Base-by-base conservation (phyloP, 805 yeast genomes). In the Grigorovia transvaalensis region DNA sequence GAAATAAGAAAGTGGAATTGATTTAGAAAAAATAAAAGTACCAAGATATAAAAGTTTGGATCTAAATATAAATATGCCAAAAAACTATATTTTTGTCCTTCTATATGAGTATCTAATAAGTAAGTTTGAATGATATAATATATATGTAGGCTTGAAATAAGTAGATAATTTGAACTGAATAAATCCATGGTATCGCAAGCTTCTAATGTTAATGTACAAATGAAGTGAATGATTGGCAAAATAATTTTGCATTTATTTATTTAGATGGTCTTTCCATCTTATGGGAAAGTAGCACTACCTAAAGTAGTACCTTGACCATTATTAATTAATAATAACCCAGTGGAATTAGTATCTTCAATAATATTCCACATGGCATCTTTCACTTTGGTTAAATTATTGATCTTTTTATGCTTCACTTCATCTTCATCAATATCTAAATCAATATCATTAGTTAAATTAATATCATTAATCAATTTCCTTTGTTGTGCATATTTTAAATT, bases 221-320 rank as follows among this genome's bases (percentile, higher is more conserved):
- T 23, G 27, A 23, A 23, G 27, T 23, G 27, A 6, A 6, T 23
- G 27, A 4, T 23, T 23, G 6, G 27, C 27, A 23, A 23, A 23
- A 23, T 23, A 23, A 23, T 23, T 23, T 23, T 23, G 3, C 6
- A 4, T 23, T 3, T 23, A 6, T 23, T 23, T 23, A 23, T 23
- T 6, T 23, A 4, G 27, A 18, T 46, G 42, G 44, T 18, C 7
- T 19, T 40, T n/a, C 47, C 2, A 18, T 45, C 15, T 54, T 55
- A 70, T 53, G 69, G 76, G 71, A 74, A 81, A 66, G 56, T 75
- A 67, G 88, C 89, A 33, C 84, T 81, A 44, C 96, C 96, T 57
- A 89, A 69, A 12, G 95, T 84, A 38, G 96, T 89, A 53, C 96
- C 96, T 63, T 81, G 80, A 42, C 88, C 86, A 27, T 74, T 67